A percentile compares a stretch with the other conserved stretches of the same genome.
phyloP scores from a whole-genome alignment of 2,329 filamentous ascomycete species.

The Ceratocystis colombiana region DNA sequence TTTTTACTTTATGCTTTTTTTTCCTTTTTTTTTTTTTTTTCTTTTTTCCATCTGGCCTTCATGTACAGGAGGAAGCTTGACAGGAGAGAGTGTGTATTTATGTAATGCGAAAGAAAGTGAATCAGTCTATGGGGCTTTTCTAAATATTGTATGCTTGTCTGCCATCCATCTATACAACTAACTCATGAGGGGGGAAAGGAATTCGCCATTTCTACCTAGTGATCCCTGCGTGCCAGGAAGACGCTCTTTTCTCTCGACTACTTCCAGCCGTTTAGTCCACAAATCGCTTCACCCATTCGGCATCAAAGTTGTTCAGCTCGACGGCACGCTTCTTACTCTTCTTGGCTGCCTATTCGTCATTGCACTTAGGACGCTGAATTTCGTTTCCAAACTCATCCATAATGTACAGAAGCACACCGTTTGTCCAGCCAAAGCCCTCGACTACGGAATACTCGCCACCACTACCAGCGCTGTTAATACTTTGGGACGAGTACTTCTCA shows the following conservation, averaged over 20 bases:
- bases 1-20: constrained; percentile 7
- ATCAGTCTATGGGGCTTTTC: not conserved
- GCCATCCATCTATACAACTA: not conserved
- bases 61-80: not conserved
- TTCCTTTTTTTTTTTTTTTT: not conserved
- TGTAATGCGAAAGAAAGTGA: constrained; percentile 1
- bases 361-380: constrained; percentile 47
- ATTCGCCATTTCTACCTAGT: no score
- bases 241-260: no score
- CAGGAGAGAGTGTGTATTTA: not conserved
- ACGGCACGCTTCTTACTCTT: constrained; percentile 35
- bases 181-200: no score
- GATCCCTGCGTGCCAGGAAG: no score
- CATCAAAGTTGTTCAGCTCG: constrained; percentile 40
- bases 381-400: constrained; percentile 51
- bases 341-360: constrained; percentile 37
- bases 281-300: constrained; percentile 42
- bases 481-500: constrained; percentile 56
- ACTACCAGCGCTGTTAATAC: constrained; percentile 50
- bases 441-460: constrained; percentile 61
- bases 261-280: constrained; percentile 26
- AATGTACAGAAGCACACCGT: constrained; percentile 57
- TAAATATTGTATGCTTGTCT: not conserved
- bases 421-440: constrained; percentile 61
- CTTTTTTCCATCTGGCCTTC: not conserved